Evolutionary conservation across 345 rosid genomes (phyloP).

Genomic region (Linum tenue): DNA sequence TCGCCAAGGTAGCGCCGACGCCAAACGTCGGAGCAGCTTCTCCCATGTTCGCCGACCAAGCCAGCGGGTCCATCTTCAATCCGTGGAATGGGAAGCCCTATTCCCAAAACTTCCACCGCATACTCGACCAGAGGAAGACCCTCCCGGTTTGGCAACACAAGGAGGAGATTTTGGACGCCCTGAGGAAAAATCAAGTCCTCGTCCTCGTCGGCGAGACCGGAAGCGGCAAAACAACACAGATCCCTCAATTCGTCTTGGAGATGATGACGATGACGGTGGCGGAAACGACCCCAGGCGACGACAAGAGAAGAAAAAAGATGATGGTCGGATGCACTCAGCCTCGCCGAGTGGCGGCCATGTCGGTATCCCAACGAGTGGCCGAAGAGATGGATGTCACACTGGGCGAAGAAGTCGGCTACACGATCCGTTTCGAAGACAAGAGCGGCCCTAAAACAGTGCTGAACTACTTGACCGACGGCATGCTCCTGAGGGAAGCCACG

Average conservation of each 20-base stretch:
- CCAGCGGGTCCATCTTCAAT: constrained; percentile 29
- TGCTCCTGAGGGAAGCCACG: no score
- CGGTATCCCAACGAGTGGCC: constrained; percentile 99
- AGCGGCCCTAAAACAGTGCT: constrained; percentile 75
- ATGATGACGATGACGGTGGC: constrained; percentile 66
- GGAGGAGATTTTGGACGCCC: constrained; percentile 58
- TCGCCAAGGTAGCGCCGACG: no score
- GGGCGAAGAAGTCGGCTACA: constrained; percentile 98
- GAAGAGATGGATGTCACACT: constrained; percentile 98
- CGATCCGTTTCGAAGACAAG: constrained; percentile 93
- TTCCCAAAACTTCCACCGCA: constrained; percentile 63
- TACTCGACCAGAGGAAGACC: constrained; percentile 69
- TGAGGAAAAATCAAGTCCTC: constrained; percentile 52
- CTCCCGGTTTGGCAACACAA: constrained; percentile 94
- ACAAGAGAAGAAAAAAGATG: constrained; percentile 63
- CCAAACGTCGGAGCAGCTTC: constrained; percentile 49
- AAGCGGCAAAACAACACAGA: constrained; percentile 24
- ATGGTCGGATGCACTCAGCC: no score
- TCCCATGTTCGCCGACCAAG: constrained; percentile 19
- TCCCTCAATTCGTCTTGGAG: constrained; percentile 93
- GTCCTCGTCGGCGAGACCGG: constrained; percentile 93
- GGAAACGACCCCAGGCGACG: constrained; percentile 4
- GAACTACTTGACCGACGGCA: constrained; percentile 93
- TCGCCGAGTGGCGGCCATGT: constrained; percentile 60
- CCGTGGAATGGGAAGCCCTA: constrained; percentile 76